Evolutionary conservation across 2,329 filamentous ascomycete genomes (phyloP).

Genomic region (Diaporthe citrichinensis): DNA sequence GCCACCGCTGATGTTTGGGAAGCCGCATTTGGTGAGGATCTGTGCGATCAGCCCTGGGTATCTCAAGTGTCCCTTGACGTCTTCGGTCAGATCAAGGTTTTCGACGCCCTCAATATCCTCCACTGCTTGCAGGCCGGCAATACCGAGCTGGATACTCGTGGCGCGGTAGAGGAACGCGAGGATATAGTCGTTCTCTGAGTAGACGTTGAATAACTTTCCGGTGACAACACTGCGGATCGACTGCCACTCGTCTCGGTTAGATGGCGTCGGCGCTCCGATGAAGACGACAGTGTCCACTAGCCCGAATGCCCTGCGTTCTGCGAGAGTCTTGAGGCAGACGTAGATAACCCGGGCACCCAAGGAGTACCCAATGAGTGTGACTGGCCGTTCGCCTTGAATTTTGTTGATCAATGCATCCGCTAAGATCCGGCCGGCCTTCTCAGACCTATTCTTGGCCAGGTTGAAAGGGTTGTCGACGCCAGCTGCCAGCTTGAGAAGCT

Average conservation of each 20-base stretch:
- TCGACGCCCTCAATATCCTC: conserved; percentile 75
- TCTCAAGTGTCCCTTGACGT: conserved; percentile 60
- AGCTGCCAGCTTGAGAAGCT: conserved; percentile 75
- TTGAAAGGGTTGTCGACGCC: conserved; percentile 87
- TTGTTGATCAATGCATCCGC: conserved; percentile 87
- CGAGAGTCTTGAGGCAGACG: conserved; percentile 82
- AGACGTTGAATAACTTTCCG: conserved; percentile 89
- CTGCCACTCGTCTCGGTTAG: conserved; percentile 80
- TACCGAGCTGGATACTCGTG: conserved; percentile 84
- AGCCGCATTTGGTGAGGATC: conserved; percentile 67
- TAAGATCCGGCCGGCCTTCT: conserved; percentile 84
- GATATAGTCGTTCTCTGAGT: conserved; percentile 88
- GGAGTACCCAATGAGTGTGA: conserved; percentile 86
- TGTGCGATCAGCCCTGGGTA: conserved; percentile 60
- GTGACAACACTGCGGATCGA: conserved; percentile 83
- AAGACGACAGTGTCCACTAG: conserved; percentile 87
- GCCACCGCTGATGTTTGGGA: conserved; percentile 61
- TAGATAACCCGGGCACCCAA: conserved; percentile 87
- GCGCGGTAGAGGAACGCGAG: conserved; percentile 90
- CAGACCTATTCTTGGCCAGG: conserved; percentile 80
- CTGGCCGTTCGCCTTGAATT: conserved; percentile 84
- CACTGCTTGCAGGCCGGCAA: conserved; percentile 86
- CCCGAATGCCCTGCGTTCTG: conserved; percentile 84
- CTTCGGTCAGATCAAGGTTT: conserved; percentile 66
- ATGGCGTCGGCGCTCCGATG: conserved; percentile 85